phyloP scores from a whole-genome alignment of 2,329 filamentous ascomycete species.

The Tolypocladium pustulatum region DNA sequence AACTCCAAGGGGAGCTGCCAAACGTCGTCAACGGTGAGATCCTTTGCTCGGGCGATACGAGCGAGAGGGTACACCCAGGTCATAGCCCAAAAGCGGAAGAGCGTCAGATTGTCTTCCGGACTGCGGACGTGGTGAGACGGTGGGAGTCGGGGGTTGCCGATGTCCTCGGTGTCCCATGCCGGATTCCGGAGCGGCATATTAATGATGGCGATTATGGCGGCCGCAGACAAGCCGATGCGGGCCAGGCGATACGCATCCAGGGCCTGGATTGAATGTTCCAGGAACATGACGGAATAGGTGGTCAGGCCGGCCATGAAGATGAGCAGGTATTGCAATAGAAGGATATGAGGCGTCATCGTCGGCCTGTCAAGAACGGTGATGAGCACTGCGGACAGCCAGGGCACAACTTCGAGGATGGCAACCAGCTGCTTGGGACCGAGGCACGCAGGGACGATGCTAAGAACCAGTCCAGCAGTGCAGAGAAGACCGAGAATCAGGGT shows the following conservation, averaged over 20 bases:
- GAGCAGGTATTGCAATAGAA: slow-evolving; percentile 27
- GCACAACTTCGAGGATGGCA: slow-evolving; percentile 22
- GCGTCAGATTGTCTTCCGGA: slow-evolving; percentile 66
- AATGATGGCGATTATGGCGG: slow-evolving; percentile 19
- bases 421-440: slow-evolving; percentile 14
- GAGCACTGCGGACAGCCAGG: slow-evolving; percentile 27
- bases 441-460: slow-evolving; percentile 20
- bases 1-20: slow-evolving; percentile 75
- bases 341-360: slow-evolving; percentile 27
- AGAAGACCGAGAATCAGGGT: slow-evolving; percentile 22
- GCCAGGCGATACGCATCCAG: slow-evolving; percentile 13
- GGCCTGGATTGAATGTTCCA: slow-evolving; percentile 10
- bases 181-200: slow-evolving; percentile 27
- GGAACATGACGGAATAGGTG: slow-evolving; percentile 18
- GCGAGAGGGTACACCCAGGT: slow-evolving; percentile 76
- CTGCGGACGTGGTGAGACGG: slow-evolving; percentile 41
- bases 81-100: slow-evolving; percentile 79
- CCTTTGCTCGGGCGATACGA: slow-evolving; percentile 47
- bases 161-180: slow-evolving; percentile 19
- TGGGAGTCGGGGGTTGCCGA: slow-evolving; percentile 14
- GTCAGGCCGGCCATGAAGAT: slow-evolving; percentile 21
- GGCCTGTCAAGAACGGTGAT: slow-evolving; percentile 28
- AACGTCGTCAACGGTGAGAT: slow-evolving; percentile 69
- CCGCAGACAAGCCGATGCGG: slow-evolving; percentile 11
- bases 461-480: slow-evolving; percentile 21